Conservation (phyloP, 2,329 filamentous ascomycete genomes). For the Colletotrichum camelliae region DNA sequence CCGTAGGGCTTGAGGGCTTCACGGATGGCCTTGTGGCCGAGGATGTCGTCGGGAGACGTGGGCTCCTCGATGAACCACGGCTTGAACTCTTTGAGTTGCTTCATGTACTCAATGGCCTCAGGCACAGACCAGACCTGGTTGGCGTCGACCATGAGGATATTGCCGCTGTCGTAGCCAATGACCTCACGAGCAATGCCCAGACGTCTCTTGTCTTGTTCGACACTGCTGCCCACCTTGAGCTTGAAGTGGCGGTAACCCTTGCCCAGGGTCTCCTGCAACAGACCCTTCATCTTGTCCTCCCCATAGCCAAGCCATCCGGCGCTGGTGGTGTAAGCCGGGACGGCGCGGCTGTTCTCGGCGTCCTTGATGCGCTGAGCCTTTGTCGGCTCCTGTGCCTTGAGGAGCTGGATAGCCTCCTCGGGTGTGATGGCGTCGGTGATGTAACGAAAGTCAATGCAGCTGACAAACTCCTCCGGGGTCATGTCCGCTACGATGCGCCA, state of each 20-base stretch:
- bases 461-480: conserved; percentile 84
- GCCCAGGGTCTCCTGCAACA: conserved; percentile 76
- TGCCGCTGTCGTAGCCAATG: conserved; percentile 82
- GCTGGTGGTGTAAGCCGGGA: conserved; percentile 89
- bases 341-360: conserved; percentile 74
- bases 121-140: conserved; percentile 94
- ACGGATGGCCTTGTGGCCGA: conserved; percentile 85
- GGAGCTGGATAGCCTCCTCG: conserved; percentile 77
- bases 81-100: conserved; percentile 80
- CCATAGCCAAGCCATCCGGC: conserved; percentile 93
- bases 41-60: conserved; percentile 86
- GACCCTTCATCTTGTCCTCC: conserved; percentile 81
- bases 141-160: conserved; percentile 90
- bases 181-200: conserved; percentile 78
- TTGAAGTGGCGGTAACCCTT: conserved; percentile 89
- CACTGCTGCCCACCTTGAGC: conserved; percentile 80
- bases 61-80: conserved; percentile 97
- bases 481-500: conserved; percentile 92
- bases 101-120: conserved; percentile 88
- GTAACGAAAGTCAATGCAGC: conserved; percentile 92
- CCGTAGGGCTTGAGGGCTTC: conserved; percentile 76
- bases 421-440: conserved; percentile 93
- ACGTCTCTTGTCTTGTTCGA: conserved; percentile 75
- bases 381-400: conserved; percentile 68
- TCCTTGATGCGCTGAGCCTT: conserved; percentile 77